phyloP scores from a whole-genome alignment of 1,284 basidiomycete genomes.

The Cryptococcus sp. region DNA sequence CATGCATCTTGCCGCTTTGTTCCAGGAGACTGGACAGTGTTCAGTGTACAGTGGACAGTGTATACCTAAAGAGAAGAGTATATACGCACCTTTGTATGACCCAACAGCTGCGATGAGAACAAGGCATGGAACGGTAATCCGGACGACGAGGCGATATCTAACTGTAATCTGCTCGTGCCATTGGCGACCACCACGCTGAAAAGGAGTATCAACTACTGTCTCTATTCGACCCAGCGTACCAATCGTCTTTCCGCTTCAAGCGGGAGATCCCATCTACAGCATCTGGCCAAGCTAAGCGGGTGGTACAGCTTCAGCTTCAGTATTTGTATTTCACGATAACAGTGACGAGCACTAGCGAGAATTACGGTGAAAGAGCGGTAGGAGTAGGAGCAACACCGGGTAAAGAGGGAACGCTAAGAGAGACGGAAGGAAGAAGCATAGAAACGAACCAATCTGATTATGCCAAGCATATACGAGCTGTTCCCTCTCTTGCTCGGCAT shows the following conservation, averaged over 20 bases:
- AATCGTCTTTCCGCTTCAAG: conserved; percentile 13
- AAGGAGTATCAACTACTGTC: not conserved
- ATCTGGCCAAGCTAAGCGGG: conserved; percentile 20
- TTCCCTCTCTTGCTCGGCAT: conserved; percentile 4
- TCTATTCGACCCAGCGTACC: conserved; percentile 6
- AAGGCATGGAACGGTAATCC: conserved; percentile 24
- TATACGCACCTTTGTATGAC: conserved; percentile 18
- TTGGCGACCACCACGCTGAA: conserved; percentile 26
- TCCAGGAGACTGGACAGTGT: not conserved
- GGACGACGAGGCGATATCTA: conserved; percentile 25
- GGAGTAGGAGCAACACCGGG: too few relatives aligned
- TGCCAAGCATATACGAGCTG: conserved; percentile 21
- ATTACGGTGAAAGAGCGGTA: too few relatives aligned
- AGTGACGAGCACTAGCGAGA: not conserved
- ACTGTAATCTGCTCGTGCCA: conserved; percentile 26
- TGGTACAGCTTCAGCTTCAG: not conserved
- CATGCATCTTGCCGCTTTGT: not conserved
- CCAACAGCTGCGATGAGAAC: conserved; percentile 27
- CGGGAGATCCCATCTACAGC: conserved; percentile 14
- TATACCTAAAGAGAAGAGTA: too few relatives aligned
- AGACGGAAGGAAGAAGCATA: too few relatives aligned
- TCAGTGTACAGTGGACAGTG: not conserved
- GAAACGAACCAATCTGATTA: conserved; percentile 10
- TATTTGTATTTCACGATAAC: not conserved
- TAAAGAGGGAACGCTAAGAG: too few relatives aligned